Evolutionary conservation across 495 filamentous ascomycete genomes (phyloP), one percentile per base, ranked within the genome.

Genomic region (Trichoderma gamsii): DNA sequence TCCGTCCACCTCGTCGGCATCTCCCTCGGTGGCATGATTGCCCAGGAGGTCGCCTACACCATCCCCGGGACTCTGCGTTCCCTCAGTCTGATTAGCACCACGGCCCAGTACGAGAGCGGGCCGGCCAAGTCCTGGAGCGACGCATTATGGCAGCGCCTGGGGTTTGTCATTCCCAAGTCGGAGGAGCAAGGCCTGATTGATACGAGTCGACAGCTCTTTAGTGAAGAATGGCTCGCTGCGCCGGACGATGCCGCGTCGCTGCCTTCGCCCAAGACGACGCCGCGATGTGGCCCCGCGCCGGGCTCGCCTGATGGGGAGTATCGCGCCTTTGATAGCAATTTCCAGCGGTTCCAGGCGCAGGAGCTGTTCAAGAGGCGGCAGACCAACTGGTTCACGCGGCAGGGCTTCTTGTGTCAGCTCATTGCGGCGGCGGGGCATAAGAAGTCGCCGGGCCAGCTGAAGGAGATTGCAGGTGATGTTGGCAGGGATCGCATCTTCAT

Each of bases 21-120:
- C 41, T 88, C 85, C 59, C 87, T 93, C 79, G 90, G 90, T 67
- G 90, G 92, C 70, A 96, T 96, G 92, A 95, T 96, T 73, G 87
- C 89, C 16, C 92, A 96, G 77, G 92, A 96, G 76, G 71, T 91
- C 51, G 89, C 84, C 21, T 81, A 81, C 67, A 79, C 87, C 4
- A 85, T 87, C 49, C 89, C 91, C 1, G 70, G 81, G 2, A 79
- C 87, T 25, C 81, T 96, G 64, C 82, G 82, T 27, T 87, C 86
- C 16, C 76, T 96, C 44, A 85, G 81, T 18, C 83, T 96, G 7
- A 75, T 90, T 70, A 89, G 88, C 72, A 94, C 92, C 4, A 90
- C 89, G 11, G 86, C 92, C 4, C 77, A 80, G 12, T 82, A 95
- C 51, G 85, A 91, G 68, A 89, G 87, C 77, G 56, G 56, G 56